Base-by-base conservation (phyloP, 257 asterid genomes). In the Marsdenia floribunda region DNA sequence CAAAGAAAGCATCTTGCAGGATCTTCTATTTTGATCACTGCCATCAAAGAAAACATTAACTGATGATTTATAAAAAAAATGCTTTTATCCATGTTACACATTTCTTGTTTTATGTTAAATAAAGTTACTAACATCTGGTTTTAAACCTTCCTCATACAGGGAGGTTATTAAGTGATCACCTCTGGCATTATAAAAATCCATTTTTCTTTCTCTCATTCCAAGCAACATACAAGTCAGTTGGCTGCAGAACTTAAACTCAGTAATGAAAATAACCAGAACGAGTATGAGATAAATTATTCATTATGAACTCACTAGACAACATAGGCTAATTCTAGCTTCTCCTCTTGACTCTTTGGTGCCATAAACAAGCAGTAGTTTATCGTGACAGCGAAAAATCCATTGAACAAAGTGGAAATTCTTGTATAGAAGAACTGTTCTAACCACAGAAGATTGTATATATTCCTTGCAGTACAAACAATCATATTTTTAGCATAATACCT, bases 1-100 rank as follows among this genome's bases (percentile, higher is more conserved):
- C 80, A 82, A 72, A 72, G 57, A 73, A 83, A 83, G 81, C 96
- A 92, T 89, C 88, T 85, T 90, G 90, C 73, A 73, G 83, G 81
- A 71, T 68, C 72, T 72, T 35, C 44, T 78, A 57, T 40, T 21
- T 24, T 70, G 58, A 46, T 63, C 77, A 67, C 81, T 78, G 71
- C 49, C 81, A 49, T 21, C 29, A 55, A 73, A 73, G 59, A 63
- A 33, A 14, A 35, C 53, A 78, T 68, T 24, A 46, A 57, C 71
- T 73, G n/a, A 63, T 9, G 53, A n/a, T 16, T 35, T 35, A 15
- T 6, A 40, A n/a, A n/a, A n/a, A n/a, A n/a, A 73, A 54, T 35
- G 50, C 53, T 18, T 61, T 37, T 33, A 38, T 14, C 11, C 53
- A 14, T 15, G 26, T 26, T 8, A 54, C 67, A 50, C 1, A 13